These are phyloP conservation scores for Fusarium sp. DNA, from an alignment of 2,329 filamentous ascomycete species.

Conservation along the genomic window DNA sequence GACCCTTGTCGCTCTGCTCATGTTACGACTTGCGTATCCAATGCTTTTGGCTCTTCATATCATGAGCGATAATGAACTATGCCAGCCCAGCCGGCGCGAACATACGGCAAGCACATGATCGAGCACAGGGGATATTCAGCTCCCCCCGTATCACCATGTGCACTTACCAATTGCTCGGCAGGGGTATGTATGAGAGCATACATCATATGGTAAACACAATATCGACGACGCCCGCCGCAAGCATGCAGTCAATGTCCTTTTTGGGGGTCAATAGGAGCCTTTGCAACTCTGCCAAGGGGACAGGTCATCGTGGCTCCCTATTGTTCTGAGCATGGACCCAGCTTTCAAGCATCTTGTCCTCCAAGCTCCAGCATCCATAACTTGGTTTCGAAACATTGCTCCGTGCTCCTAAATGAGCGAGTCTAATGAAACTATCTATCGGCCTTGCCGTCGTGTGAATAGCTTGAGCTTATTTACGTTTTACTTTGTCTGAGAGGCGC, in stretches of 20 bases:
- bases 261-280: conserved; percentile 32
- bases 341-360: conserved; percentile 1
- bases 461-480: conserved; percentile 21
- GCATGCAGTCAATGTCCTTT: conserved; percentile 10
- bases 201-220: conserved; percentile 16
- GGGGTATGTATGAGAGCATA: conserved; percentile 3
- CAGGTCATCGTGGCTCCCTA: conserved; percentile 30
- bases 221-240: conserved; percentile 24
- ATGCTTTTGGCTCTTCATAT: conserved; percentile 10
- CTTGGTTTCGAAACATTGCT: conserved; percentile 18
- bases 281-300: conserved; percentile 9
- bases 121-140: conserved; percentile 6
- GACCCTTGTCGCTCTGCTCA: not conserved
- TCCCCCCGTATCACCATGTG: conserved; percentile 6
- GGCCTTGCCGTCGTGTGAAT: conserved; percentile 27
- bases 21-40: not conserved
- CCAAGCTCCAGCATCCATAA: not conserved
- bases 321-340: conserved; percentile 28
- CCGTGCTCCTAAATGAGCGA: conserved; percentile 13
- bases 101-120: conserved; percentile 1
- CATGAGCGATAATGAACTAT: not conserved
- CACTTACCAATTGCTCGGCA: conserved; percentile 11
- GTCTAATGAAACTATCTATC: conserved; percentile 6
- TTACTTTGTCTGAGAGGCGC: conserved; percentile 2
- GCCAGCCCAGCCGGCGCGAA: conserved; percentile 4